Conservation (phyloP, 306 rosid genomes). For the Cyamopsis tetragonoloba region DNA sequence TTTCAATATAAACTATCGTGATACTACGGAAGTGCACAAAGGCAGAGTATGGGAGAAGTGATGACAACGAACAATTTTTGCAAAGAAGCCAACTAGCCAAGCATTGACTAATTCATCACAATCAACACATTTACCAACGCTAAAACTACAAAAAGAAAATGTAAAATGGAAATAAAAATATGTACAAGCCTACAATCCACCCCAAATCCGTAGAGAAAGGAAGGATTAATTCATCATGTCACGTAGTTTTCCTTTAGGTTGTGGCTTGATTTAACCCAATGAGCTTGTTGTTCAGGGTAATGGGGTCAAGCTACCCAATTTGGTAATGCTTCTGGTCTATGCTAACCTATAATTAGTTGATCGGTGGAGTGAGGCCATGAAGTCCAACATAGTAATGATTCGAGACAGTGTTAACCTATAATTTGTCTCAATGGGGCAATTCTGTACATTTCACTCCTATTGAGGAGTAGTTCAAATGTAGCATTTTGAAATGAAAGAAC, state of each 20-base stretch:
- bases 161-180: background rate
- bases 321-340: background rate
- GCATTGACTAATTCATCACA: background rate
- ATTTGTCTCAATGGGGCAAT: background rate
- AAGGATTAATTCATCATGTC: background rate
- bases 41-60: background rate
- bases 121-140: background rate
- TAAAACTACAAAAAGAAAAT: background rate
- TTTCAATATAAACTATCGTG: background rate
- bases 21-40: conserved; percentile 6
- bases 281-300: background rate
- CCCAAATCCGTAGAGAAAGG: background rate
- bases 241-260: background rate
- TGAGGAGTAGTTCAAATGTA: background rate
- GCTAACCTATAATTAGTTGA: background rate
- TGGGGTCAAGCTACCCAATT: background rate
- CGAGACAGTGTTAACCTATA: too few relatives aligned
- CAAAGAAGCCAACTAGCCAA: background rate
- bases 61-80: background rate
- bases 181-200: background rate
- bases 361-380: background rate
- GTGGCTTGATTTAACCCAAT: background rate
- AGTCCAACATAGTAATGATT: background rate
- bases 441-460: background rate
- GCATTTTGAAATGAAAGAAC: background rate